Evolutionary conservation across 768 basidiomycete genomes (phyloP).

Genomic region (Strobilomyces confusus): DNA sequence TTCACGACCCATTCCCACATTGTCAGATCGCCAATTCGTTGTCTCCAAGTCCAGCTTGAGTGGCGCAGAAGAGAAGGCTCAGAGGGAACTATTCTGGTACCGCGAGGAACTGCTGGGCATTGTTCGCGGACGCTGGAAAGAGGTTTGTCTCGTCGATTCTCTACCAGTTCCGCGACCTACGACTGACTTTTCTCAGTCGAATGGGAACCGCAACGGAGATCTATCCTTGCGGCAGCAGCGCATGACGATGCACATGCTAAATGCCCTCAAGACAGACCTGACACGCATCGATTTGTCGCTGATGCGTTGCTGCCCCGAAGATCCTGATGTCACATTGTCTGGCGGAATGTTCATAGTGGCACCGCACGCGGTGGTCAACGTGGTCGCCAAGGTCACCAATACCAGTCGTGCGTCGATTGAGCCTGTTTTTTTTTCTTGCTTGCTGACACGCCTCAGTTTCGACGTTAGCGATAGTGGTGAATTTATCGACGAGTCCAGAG

Average conservation of each 20-base stretch:
- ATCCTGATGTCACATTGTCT: slow-evolving; percentile 12
- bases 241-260: slow-evolving; percentile 76
- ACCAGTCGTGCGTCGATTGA: slow-evolving; percentile 51
- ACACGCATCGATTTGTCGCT: slow-evolving; percentile 58
- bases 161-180: not conserved
- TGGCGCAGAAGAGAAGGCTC: slow-evolving; percentile 51
- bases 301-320: slow-evolving; percentile 26
- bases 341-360: slow-evolving; percentile 46
- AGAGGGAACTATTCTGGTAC: slow-evolving; percentile 93
- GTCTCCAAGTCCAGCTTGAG: slow-evolving; percentile 70
- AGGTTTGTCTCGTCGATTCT: slow-evolving; percentile 45
- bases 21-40: slow-evolving; percentile 89
- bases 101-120: slow-evolving; percentile 78
- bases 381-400: slow-evolving; percentile 58
- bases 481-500: slow-evolving; percentile 52
- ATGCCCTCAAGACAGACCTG: slow-evolving; percentile 66
- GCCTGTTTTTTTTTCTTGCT: not conserved
- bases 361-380: slow-evolving; percentile 60
- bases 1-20: slow-evolving; percentile 71
- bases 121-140: slow-evolving; percentile 75
- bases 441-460: slow-evolving; percentile 39
- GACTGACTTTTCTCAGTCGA: slow-evolving; percentile 49
- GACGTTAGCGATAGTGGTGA: slow-evolving; percentile 48
- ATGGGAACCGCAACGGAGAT: slow-evolving; percentile 70
- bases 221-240: slow-evolving; percentile 75